Percentiles rank a stretch among this genome's conserved stretches.
Conservation (phyloP, 208 protist genomes). For the Acanthamoeba healyi region DNA sequence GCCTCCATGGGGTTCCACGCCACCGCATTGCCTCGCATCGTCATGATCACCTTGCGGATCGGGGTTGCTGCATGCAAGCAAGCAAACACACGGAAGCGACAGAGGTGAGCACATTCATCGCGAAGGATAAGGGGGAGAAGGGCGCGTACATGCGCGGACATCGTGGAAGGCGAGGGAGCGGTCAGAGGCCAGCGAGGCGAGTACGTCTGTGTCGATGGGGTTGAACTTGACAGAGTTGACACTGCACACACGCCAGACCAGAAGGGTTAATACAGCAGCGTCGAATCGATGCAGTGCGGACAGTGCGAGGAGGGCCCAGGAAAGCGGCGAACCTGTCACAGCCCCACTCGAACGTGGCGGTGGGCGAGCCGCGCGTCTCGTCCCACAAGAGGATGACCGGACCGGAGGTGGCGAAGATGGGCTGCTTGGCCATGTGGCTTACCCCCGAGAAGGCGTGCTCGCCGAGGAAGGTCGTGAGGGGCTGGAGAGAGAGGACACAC, state of each 20-base stretch:
- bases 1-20: conserved; percentile 98
- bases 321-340: not conserved
- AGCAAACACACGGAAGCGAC: conserved; percentile 64
- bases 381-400: conserved; percentile 93
- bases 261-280: no score
- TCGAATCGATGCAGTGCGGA: conserved; percentile 81
- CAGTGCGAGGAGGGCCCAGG: not conserved
- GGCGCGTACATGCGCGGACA: conserved; percentile 92
- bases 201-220: conserved; percentile 85
- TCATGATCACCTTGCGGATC: conserved; percentile 67
- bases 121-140: not conserved
- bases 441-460: conserved; percentile 95
- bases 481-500: conserved; percentile 71
- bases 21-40: conserved; percentile 95
- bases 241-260: conserved; percentile 91
- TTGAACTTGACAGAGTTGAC: conserved; percentile 93
- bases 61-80: not conserved
- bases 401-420: conserved; percentile 95
- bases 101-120: not conserved
- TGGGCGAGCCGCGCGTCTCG: conserved; percentile 94
- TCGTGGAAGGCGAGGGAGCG: conserved; percentile 97
- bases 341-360: conserved; percentile 95
- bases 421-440: conserved; percentile 94
- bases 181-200: conserved; percentile 92
- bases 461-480: conserved; percentile 93